Conservation (phyloP, 176 grass and related monocot species). For the Raddia distichophylla region DNA sequence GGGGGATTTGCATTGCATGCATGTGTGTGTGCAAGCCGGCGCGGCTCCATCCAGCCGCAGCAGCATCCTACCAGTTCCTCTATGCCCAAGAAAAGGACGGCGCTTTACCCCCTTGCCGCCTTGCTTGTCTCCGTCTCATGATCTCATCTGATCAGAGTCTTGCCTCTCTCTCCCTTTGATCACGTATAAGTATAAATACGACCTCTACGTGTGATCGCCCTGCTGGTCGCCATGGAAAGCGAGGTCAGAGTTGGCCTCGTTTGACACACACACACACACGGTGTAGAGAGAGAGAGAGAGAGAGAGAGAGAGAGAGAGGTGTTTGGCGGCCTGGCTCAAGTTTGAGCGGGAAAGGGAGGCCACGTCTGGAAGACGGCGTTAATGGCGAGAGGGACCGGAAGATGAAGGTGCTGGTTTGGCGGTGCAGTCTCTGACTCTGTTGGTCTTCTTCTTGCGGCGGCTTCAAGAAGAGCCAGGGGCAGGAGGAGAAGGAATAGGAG, state of each 20-base stretch:
- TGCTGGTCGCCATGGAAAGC: constrained; percentile 12
- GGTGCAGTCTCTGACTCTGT: background rate
- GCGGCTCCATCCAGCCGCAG: background rate
- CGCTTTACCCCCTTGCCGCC: constrained; percentile 26
- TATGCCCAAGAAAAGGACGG: constrained; percentile 68
- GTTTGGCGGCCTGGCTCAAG: background rate
- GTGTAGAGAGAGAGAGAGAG: background rate
- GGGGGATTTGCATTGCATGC: constrained; percentile 46
- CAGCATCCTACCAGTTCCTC: constrained; percentile 53
- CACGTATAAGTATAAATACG: constrained; percentile 35
- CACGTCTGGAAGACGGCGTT: constrained; percentile 19
- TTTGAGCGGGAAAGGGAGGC: constrained; percentile 28
- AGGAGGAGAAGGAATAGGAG: background rate
- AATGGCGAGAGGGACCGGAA: constrained; percentile 41
- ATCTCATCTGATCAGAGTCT: background rate
- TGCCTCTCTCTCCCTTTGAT: too few species aligned
- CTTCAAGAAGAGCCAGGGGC: background rate
- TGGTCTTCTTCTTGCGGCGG: background rate
- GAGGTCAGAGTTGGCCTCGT: constrained; percentile 5
- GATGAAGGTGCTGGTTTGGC: constrained; percentile 13
- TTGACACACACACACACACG: constrained; percentile 1
- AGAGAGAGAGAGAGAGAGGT: background rate
- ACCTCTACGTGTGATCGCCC: background rate
- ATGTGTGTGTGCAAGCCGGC: background rate
- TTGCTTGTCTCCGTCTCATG: background rate